A percentile compares a stretch with the other conserved stretches of the same genome.
Conservation (phyloP, 305 asterid genomes). For the Fraxinus greggii region DNA sequence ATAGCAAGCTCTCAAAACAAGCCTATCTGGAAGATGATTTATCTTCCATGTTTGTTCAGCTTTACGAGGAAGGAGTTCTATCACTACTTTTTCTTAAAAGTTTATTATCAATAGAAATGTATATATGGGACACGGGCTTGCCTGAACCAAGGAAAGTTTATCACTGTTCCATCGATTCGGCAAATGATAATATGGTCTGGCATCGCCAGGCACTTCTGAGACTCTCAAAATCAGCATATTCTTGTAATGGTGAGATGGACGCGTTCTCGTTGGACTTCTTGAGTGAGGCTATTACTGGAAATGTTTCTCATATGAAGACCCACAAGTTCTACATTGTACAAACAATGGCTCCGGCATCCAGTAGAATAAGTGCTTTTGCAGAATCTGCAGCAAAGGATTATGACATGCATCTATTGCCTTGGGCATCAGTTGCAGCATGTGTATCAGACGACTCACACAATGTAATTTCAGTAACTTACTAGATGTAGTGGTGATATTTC, state of each 20-base stretch:
- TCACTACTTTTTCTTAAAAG: conserved; percentile 83
- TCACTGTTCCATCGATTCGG: conserved; percentile 63
- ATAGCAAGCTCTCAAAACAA: conserved; percentile 92
- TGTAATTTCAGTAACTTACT: conserved; percentile 44
- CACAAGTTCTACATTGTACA: conserved; percentile 76
- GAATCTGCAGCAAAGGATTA: conserved; percentile 77
- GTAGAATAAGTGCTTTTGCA: conserved; percentile 90
- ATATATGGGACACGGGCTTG: conserved; percentile 79
- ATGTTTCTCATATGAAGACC: conserved; percentile 47
- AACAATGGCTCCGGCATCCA: conserved; percentile 80
- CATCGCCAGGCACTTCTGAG: conserved; percentile 78
- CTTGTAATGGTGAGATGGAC: conserved; percentile 52
- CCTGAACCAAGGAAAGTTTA: conserved; percentile 68
- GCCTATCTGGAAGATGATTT: conserved; percentile 82
- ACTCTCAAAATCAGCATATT: conserved; percentile 47
- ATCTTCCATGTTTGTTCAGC: conserved; percentile 74
- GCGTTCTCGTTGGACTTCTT: conserved; percentile 73
- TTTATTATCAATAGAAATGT: conserved; percentile 75
- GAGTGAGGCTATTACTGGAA: conserved; percentile 67
- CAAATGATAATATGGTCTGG: conserved; percentile 54
- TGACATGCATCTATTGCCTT: conserved; percentile 89
- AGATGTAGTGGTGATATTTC: conserved; percentile 23
- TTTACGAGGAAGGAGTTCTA: conserved; percentile 82
- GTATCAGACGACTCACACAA: conserved; percentile 64
- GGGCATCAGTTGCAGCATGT: conserved; percentile 98